Evolutionary conservation across 805 yeast genomes (phyloP).

Genomic region (Candida tallmaniae): DNA sequence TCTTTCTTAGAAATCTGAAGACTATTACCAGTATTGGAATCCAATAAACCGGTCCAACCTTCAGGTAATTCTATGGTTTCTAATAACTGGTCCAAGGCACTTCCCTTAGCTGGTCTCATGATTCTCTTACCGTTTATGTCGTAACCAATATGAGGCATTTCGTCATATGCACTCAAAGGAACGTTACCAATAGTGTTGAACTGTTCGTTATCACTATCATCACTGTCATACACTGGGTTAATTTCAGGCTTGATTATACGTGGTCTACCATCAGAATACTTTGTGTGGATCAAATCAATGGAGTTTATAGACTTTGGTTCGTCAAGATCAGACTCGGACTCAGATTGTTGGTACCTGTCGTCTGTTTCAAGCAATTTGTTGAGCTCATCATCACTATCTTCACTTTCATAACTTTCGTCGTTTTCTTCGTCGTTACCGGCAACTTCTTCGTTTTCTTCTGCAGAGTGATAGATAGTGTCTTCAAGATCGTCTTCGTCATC

Average conservation of each 20-base stretch:
- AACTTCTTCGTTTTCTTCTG: slow-evolving; percentile 27
- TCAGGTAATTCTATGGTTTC: slow-evolving; percentile 93
- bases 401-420: slow-evolving; percentile 20
- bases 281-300: slow-evolving; percentile 35
- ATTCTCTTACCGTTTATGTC: slow-evolving; percentile 96
- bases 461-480: slow-evolving; percentile 14
- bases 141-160: slow-evolving; percentile 95
- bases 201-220: slow-evolving; percentile 81
- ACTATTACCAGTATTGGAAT: slow-evolving; percentile 80
- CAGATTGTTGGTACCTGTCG: slow-evolving; percentile 35
- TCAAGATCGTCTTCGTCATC: slow-evolving; percentile 26
- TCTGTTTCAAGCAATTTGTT: slow-evolving; percentile 55
- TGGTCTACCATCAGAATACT: slow-evolving; percentile 74
- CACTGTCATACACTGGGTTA: slow-evolving; percentile 91
- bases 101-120: slow-evolving; percentile 97
- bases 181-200: slow-evolving; percentile 89
- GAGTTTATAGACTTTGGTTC: slow-evolving; percentile 49
- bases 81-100: slow-evolving; percentile 85
- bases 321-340: slow-evolving; percentile 35
- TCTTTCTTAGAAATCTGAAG: slow-evolving; percentile 85
- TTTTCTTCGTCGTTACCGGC: slow-evolving; percentile 26
- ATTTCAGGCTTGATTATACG: slow-evolving; percentile 83
- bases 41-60: slow-evolving; percentile 97
- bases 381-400: slow-evolving; percentile 57
- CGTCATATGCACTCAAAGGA: slow-evolving; percentile 91